Evolutionary conservation across 495 filamentous ascomycete species (phyloP).

Genomic region (Penicillium coffeae): DNA sequence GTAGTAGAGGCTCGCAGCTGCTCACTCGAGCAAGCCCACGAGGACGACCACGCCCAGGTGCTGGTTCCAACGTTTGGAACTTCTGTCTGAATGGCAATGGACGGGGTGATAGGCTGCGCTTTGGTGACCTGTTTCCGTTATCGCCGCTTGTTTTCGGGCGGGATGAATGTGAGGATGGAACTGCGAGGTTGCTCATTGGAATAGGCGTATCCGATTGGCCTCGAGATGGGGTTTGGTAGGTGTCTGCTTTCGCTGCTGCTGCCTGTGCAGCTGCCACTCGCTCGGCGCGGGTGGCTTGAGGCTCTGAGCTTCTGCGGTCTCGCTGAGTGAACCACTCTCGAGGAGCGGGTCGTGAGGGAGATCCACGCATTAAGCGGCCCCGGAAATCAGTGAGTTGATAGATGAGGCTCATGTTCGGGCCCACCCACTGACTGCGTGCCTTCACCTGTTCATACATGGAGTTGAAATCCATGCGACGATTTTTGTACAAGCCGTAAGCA

Average conservation of each 20-base stretch:
- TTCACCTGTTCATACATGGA: constrained; percentile 92
- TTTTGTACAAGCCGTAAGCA: constrained; percentile 91
- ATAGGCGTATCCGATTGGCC: constrained; percentile 23
- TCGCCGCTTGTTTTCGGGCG: constrained; percentile 30
- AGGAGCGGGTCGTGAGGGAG: constrained; percentile 34
- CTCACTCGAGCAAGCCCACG: constrained; percentile 21
- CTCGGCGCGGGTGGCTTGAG: constrained; percentile 26
- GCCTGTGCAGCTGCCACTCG: constrained; percentile 9
- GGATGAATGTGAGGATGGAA: constrained; percentile 25
- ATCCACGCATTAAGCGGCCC: constrained; percentile 39
- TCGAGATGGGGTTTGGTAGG: constrained; percentile 17
- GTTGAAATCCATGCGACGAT: constrained; percentile 81
- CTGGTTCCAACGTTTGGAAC: constrained; percentile 30
- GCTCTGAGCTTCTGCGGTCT: constrained; percentile 32
- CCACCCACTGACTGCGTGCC: constrained; percentile 87
- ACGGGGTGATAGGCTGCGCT: constrained; percentile 39
- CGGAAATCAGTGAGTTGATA: constrained; percentile 93
- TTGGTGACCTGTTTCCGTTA: constrained; percentile 29
- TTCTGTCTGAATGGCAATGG: constrained; percentile 43
- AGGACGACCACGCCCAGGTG: constrained; percentile 13
- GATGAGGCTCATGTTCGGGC: constrained; percentile 96
- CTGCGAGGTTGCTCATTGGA: constrained; percentile 24
- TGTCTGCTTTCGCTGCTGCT: background rate
- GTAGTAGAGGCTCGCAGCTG: constrained; percentile 28
- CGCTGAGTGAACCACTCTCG: constrained; percentile 34